Base-by-base conservation (phyloP, 352 stramenopile species). In the Pythium chondricola region DNA sequence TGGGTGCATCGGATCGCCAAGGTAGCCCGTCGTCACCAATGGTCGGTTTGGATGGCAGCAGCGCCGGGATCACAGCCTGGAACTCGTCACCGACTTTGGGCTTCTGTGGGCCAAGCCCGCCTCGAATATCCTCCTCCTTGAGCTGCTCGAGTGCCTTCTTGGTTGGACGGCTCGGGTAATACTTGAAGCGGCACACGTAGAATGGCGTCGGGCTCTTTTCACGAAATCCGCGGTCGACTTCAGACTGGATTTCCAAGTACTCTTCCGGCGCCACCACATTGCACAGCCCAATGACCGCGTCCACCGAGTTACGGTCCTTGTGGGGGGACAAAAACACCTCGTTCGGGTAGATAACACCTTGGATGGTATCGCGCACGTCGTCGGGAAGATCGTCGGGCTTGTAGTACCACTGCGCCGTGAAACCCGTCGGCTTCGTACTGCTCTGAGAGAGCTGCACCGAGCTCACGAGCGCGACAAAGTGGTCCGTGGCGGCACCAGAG, bases 371-470 rank as follows among this genome's bases (percentile, higher is more conserved):
- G n/a, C 78, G 70, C 22, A 88, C 77, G 36, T 89, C 70, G 0
- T 82, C 56, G 5, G 65, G 63, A 16, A 93, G 64, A 41, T 93
- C 82, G 7, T 87, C 74, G 0, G 76, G 74, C 46, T 89, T 89
- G 56, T 90, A 93, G 43, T 88, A 93, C 82, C 82, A 93, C 55
- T 90, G 76, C 21, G 75, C 82, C 29, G 81, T 88, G 52, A 93
- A 93, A 16, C 60, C 66, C 24, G 77, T 61, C 20, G 53, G 52
- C 36, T 71, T 73, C 8, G 71, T 50, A 37, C 65, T 57, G 13
- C 71, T 69, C 43, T 77, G 69, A 18, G 77, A 85, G 1, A 67
- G 72, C 59, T 90, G 73, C 4, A 93, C 69, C 6, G 65, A 75
- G 54, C 73, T 85, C 20, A 93, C 82, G 9, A 93, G 71, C 11